phyloP scores from a whole-genome alignment of 805 yeast genomes.

The Pichia heedii region DNA sequence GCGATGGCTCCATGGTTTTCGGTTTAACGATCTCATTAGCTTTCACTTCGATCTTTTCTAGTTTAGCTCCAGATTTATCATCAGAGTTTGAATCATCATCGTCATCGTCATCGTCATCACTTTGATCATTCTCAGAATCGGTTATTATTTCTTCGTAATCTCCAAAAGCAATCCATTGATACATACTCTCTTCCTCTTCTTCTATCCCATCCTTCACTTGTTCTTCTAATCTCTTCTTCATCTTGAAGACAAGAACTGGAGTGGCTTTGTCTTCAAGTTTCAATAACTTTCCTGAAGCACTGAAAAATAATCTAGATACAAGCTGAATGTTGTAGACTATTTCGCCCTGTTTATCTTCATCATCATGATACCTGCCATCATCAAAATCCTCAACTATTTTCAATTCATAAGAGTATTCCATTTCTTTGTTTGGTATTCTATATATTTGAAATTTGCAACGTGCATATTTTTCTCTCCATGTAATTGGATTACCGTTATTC shows the following conservation, averaged over 20 bases:
- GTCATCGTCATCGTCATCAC: slow-evolving; percentile 20
- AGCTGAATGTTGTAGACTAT: slow-evolving; percentile 30
- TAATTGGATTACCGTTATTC: slow-evolving; percentile 31
- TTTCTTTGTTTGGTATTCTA: slow-evolving; percentile 17
- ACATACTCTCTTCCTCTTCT: slow-evolving; percentile 2
- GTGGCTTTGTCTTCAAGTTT: slow-evolving; percentile 51
- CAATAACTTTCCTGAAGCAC: slow-evolving; percentile 59
- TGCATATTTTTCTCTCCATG: slow-evolving; percentile 70
- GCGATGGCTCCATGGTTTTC: slow-evolving; percentile 4
- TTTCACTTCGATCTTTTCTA: background rate
- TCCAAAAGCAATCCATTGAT: slow-evolving; percentile 49
- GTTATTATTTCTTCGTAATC: slow-evolving; percentile 24
- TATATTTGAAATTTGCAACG: slow-evolving; percentile 39
- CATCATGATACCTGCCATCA: slow-evolving; percentile 68
- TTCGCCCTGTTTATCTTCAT: slow-evolving; percentile 32
- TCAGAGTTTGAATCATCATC: slow-evolving; percentile 19
- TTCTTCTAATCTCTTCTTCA: slow-evolving; percentile 19
- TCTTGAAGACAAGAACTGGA: slow-evolving; percentile 61
- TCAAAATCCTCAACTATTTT: slow-evolving; percentile 48
- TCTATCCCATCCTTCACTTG: slow-evolving; percentile 1
- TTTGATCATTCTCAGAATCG: slow-evolving; percentile 29
- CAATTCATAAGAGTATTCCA: slow-evolving; percentile 35
- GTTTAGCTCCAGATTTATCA: background rate
- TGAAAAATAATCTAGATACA: slow-evolving; percentile 50
- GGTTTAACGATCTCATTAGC: slow-evolving; percentile 13